Evolutionary conservation across 2,329 filamentous ascomycete genomes (phyloP), one percentile per base, ranked within the genome.

Genomic region (Clonostachys rhizophaga): DNA sequence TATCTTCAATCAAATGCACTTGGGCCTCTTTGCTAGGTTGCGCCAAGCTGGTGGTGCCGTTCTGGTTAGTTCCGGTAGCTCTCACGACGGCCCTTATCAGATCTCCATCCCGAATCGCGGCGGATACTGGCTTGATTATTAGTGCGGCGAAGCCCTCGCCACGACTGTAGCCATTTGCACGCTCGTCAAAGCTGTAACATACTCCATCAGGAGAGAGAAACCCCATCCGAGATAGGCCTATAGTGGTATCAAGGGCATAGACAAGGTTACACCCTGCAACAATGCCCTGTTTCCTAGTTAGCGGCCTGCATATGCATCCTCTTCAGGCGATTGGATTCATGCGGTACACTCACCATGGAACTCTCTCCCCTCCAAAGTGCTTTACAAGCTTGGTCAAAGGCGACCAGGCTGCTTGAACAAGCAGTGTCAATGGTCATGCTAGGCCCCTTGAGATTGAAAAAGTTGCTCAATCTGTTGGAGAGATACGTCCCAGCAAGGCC

Each of bases 351-450:
- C 52, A 66, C 74, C 35, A 71, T 51, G 5, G 64, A 66, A 0
- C 67, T 65, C 42, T 80, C 73, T 4, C 70, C 68, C 17, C 55
- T 63, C 9, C 70, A 62, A 1, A 83, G 59, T 20, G 70, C 73
- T 44, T 77, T 73, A 16, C 71, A 72, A 3, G 75, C 79, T 35
- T 76, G 59, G 53, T 83, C 74, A 5, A 83, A 65, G 0, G 74
- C 73, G 5, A 79, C 72, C 17, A 83, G 63, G 43, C 74, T 76
- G 13, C 72, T 72, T 20, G 76, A 81, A 58, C 80, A 84, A 17
- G 76, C 80, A 1, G 80, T 83, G 45, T 83, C 79, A 12, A 83
- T 60, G 0, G 76, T 81, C 58, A 81, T 69, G 53, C 75, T 79
- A 3, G 78, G 75, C 0, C 79, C 79, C 12, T 69, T 66, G 14